Conservation (phyloP, 805 yeast species). For the Vanderwaltozyma tropicalis region DNA sequence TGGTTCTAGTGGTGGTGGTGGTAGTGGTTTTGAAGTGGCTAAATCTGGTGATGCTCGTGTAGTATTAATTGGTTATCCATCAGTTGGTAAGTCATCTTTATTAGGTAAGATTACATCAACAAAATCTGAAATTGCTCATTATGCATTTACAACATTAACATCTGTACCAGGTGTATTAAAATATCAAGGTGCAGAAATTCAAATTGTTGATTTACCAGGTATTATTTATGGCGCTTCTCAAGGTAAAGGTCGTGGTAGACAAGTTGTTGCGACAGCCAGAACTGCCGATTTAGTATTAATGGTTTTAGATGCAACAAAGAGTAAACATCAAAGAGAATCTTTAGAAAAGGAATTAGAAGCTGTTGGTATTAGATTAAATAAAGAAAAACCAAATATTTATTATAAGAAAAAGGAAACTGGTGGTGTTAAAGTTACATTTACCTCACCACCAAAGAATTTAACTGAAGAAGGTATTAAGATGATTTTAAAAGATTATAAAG, state of each 20-base stretch:
- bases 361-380: slow-evolving; percentile 86
- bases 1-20: slow-evolving; percentile 50
- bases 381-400: slow-evolving; percentile 64
- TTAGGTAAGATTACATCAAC: slow-evolving; percentile 85
- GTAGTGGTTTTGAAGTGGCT: slow-evolving; percentile 85
- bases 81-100: slow-evolving; percentile 92
- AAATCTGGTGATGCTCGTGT: slow-evolving; percentile 96
- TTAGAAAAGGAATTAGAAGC: slow-evolving; percentile 84
- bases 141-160: slow-evolving; percentile 91
- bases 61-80: slow-evolving; percentile 91
- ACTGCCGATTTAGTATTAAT: slow-evolving; percentile 87
- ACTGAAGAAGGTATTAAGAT: slow-evolving; percentile 72
- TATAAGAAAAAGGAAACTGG: slow-evolving; percentile 78
- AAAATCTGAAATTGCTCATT: slow-evolving; percentile 87
- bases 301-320: slow-evolving; percentile 94
- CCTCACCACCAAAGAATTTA: slow-evolving; percentile 70
- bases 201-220: slow-evolving; percentile 95
- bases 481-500: slow-evolving; percentile 73
- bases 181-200: slow-evolving; percentile 94
- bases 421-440: slow-evolving; percentile 75
- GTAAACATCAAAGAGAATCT: slow-evolving; percentile 77
- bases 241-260: slow-evolving; percentile 96
- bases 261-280: slow-evolving; percentile 91
- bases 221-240: slow-evolving; percentile 93
- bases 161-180: slow-evolving; percentile 94